phyloP scores from a whole-genome alignment of 257 asterid genomes.

The Ehretia macrophylla region DNA sequence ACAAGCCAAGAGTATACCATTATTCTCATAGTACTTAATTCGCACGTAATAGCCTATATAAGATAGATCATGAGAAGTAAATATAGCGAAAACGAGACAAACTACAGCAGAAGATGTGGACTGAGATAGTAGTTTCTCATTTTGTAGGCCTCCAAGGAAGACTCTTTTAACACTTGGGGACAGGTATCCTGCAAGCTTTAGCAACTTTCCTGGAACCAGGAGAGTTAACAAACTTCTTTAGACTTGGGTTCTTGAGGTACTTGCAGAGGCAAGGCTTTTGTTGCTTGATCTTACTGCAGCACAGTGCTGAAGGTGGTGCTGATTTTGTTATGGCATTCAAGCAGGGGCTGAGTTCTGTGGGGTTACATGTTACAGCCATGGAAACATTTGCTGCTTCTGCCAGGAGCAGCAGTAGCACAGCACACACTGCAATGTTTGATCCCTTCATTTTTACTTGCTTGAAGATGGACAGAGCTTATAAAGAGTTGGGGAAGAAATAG shows the following conservation, averaged over 20 bases:
- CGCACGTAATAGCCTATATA: not conserved
- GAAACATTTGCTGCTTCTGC: conserved; percentile 27
- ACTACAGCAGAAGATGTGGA: too few species aligned
- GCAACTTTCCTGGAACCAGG: conserved; percentile 25
- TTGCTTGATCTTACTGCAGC: conserved; percentile 27
- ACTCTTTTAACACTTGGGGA: conserved; percentile 36
- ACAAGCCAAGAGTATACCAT: not conserved
- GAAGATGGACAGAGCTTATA: not conserved
- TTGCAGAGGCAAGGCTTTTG: conserved; percentile 34
- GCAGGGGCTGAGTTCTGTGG: conserved; percentile 21
- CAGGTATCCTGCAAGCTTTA: conserved; percentile 17
- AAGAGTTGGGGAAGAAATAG: not conserved
- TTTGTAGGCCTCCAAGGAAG: not conserved
- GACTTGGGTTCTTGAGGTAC: conserved; percentile 22
- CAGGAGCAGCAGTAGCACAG: conserved; percentile 20
- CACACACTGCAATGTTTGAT: conserved; percentile 11
- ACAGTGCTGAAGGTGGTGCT: conserved; percentile 9
- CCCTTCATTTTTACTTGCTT: conserved; percentile 25
- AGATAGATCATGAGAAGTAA: not conserved
- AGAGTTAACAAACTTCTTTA: conserved; percentile 15
- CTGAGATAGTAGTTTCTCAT: not conserved
- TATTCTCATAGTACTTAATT: conserved; percentile 1
- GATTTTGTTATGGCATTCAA: conserved; percentile 14
- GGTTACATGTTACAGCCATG: conserved; percentile 24
- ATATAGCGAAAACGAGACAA: not conserved